phyloP scores from a whole-genome alignment of 2,329 filamentous ascomycete genomes.

The Sporothrix euskadiensis region DNA sequence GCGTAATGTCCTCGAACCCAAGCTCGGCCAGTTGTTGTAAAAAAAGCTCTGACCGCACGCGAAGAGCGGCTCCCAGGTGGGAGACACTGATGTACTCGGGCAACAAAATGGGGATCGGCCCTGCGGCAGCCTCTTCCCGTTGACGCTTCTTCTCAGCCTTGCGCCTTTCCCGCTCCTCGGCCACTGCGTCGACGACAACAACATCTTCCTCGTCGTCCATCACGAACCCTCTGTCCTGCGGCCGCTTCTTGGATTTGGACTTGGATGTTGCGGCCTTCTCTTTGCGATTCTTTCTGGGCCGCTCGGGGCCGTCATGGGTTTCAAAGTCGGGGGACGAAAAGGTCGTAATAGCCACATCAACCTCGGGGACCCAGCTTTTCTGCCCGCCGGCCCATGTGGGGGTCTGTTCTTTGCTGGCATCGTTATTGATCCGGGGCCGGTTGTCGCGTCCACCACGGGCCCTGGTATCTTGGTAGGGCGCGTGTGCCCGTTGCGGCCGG shows the following conservation, averaged over 20 bases:
- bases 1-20: constrained; percentile 82
- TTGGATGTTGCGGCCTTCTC: constrained; percentile 16
- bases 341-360: not conserved
- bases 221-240: constrained; percentile 15
- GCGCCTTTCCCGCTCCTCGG: constrained; percentile 44
- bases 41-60: constrained; percentile 70
- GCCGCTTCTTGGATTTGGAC: constrained; percentile 18
- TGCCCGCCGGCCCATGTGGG: not conserved
- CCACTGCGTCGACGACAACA: constrained; percentile 42
- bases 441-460: not conserved
- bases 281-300: constrained; percentile 24
- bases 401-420: not conserved
- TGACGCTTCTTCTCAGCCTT: constrained; percentile 49
- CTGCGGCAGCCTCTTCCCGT: constrained; percentile 40
- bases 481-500: not conserved
- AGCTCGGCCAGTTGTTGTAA: constrained; percentile 74
- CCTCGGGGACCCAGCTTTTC: not conserved
- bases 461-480: not conserved
- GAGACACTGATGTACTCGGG: constrained; percentile 91
- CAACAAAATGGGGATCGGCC: constrained; percentile 65
- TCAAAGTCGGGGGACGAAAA: not conserved
- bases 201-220: constrained; percentile 48
- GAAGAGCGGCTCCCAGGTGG: constrained; percentile 74
- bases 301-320: not conserved
- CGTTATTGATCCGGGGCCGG: too few species aligned